Evolutionary conservation across 2,329 filamentous ascomycete species (phyloP), one percentile per base, ranked within the genome.

Genomic region (Herpotrichia juniperi): DNA sequence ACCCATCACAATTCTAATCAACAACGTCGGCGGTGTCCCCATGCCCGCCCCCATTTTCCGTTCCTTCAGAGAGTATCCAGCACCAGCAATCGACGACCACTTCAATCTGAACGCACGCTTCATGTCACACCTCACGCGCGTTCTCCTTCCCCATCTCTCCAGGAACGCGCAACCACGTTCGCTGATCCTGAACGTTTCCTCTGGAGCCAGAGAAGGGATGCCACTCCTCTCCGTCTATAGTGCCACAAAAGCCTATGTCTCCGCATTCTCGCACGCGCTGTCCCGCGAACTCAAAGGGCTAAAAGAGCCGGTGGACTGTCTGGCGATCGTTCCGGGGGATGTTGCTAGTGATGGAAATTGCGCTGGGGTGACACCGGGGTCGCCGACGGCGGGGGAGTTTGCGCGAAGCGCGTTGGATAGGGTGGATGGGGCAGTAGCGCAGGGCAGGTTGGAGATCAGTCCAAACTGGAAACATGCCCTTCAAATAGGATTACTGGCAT

Each of bases 391-490:
- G n/a, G 30, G 35, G 19, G 25, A 40, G 19, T 53, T 24, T 43
- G 51, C 46, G 17, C 24, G 19, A 19, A 10, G 2, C 19, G 42
- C 46, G 25, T 17, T 53, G 22, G 51, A 43, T 5, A 45, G 51
- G n/a, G 46, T 53, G 4, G 46, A 46, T 26, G 35, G 16, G 19
- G 40, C 42, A 2, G 30, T 54, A 16, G n/a, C 21, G 22, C 17
- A 34, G 39, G 42, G 34, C 21, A 4, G 19, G 22, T 16, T 35
- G 34, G 24, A 37, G 7, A 31, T 46, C 17, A 35, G 42, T 43
- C 51, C 51, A 17, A 39, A 43, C 35, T 54, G 51, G 46, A 39
- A 24, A 17, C 51, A 54, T 39, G 30, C 25, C 2, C 12, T 54
- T 14, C 32, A 54, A 21, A 24, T 50, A 9, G 21, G 11, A 19